Evolutionary conservation across 352 stramenopile genomes (phyloP).

Genomic region (Pythium phragmitis): DNA sequence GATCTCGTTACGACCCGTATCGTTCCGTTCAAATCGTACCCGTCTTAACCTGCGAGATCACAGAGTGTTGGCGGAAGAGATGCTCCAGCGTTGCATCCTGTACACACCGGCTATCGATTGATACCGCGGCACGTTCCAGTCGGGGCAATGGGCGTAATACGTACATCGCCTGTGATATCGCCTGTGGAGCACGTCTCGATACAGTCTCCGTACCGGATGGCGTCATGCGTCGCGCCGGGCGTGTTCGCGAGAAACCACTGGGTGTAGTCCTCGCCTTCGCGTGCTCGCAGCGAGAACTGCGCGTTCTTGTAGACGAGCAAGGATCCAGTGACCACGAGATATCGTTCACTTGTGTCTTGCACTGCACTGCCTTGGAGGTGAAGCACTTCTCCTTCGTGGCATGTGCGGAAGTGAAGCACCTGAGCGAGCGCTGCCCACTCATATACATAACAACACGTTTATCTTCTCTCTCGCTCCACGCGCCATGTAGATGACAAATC

Average conservation of each 20-base stretch:
- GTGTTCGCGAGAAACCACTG: slow-evolving; percentile 29
- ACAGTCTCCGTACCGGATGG: slow-evolving; percentile 37
- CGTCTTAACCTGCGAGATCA: slow-evolving; percentile 43
- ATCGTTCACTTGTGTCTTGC: slow-evolving; percentile 37
- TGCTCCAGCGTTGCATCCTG: slow-evolving; percentile 36
- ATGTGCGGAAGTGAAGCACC: slow-evolving; percentile 33
- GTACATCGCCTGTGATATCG: slow-evolving; percentile 42
- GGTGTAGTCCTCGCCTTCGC: slow-evolving; percentile 33
- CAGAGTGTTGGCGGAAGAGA: slow-evolving; percentile 37
- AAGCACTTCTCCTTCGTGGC: slow-evolving; percentile 44
- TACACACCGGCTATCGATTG: not conserved
- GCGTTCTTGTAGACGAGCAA: slow-evolving; percentile 40
- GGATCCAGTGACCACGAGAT: slow-evolving; percentile 43
- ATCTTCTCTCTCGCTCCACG: not conserved
- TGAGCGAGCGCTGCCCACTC: slow-evolving; percentile 32
- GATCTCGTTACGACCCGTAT: not conserved
- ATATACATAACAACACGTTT: not conserved
- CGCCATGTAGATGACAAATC: not conserved
- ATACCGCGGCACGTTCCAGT: not conserved
- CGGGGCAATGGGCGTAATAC: slow-evolving; percentile 1
- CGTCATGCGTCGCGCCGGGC: slow-evolving; percentile 3
- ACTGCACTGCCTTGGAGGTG: slow-evolving; percentile 42
- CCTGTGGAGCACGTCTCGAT: slow-evolving; percentile 37
- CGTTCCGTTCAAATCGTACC: slow-evolving; percentile 17
- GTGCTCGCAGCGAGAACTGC: slow-evolving; percentile 18